Base-by-base conservation (phyloP, 345 rosid genomes). In the Gossypium bickii region DNA sequence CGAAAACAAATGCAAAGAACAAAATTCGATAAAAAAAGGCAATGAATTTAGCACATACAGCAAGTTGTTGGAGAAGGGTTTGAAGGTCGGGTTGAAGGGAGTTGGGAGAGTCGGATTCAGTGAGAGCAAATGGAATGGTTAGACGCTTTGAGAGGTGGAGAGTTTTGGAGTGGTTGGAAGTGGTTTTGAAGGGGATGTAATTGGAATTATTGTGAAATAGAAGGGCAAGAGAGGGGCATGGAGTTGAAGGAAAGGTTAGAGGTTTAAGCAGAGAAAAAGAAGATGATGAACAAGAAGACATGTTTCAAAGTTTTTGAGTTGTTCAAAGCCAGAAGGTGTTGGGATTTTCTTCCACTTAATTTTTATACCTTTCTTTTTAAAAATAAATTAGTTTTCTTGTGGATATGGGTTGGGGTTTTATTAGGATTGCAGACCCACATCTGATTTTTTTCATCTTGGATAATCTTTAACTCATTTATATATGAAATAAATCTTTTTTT, bases 91-190 rank as follows among this genome's bases (percentile, higher is more conserved):
- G 75, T 60, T 83, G 87, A 25, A 83, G 1, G 51, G 94, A 87
- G 9, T 85, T 80, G 64, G 94, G 75, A 53, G 97, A 87, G 78
- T 84, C 92, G 18, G 98, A 89, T 74, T 89, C 94, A 5, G 94
- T 77, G 62, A 88, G 85, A 60, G 97, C 94, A 68, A 74, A 82
- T 41, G 87, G 79, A 78, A 79, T 73, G 3, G 72, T 72, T 52
- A 49, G 80, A 7, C 83, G 81, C 64, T 83, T 87, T 34, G 87
- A 64, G 18, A 52, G 79, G 68, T 70, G 11, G 34, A 61, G 45
- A 2, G 25, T 82, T 34, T 52, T 64, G 52, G 76, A 62, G 76
- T 75, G 86, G 1, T 49, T 68, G 1, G 73, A 27, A 12, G 86
- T 75, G 52, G 86, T 12, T 17, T 80, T 60, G 20, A 79, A 73